Evolutionary conservation across 148 eudicot genomes (phyloP), one percentile per base, ranked within the genome.

Genomic region (Silene conica): DNA sequence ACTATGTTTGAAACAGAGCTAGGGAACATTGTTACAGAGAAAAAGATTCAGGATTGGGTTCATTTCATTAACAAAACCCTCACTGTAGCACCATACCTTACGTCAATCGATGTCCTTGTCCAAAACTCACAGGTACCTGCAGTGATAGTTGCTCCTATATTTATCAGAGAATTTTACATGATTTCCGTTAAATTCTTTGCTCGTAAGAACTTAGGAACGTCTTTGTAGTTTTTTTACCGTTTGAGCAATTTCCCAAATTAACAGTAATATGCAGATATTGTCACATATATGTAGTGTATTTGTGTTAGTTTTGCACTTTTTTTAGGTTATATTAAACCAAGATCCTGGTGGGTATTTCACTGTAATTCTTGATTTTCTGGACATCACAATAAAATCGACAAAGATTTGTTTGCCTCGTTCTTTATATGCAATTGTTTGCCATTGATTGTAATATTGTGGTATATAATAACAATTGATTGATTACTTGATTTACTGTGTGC

Each of bases 1-100:
- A 87, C 92, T 18, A 92, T 92, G 81, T 95, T 89, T 80, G 97
- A 90, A 82, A 78, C 88, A 71, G 98, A 95, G 80, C 86, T 95
- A 14, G 87, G 97, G 13, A 79, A 80, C 69, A 90, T 95, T 70
- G 96, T 92, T 16, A 73, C 23, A 4, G 82, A 77, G 76, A 95
- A 95, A 71, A 95, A 87, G 78, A 80, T 95, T 66, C 86, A 91
- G 73, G 82, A 84, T 67, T 88, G 78, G 23, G 97, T 95, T 67
- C 98, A 90, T 83, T 95, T 95, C 80, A 91, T 95, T 58, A 95
- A 95, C 77, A 92, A 95, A 81, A 89, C 97, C 45, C 81, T 95
- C 78, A 90, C 89, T 9, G 97, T 92, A 13, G 88, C 97, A 22
- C 98, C 98, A 15, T 90, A 87, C 79, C 87, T 95, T 71, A 96